A percentile compares a stretch with the other conserved stretches of the same genome.
phyloP scores from a whole-genome alignment of 495 filamentous ascomycete genomes.

The Daldinia childiae region DNA sequence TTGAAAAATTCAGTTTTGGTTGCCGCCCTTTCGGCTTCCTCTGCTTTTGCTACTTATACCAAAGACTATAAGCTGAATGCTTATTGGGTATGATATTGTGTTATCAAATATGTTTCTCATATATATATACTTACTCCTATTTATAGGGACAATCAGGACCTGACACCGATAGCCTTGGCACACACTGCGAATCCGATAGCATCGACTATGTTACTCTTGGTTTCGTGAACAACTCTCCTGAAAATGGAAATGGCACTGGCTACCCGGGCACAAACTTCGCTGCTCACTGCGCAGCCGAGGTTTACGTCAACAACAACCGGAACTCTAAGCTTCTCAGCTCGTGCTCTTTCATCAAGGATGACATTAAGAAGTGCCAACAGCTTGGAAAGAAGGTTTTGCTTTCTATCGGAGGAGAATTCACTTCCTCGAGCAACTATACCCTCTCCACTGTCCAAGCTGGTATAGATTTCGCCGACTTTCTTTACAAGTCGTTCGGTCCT shows the following conservation, averaged over 20 bases:
- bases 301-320: slow-evolving; percentile 46
- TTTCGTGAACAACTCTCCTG: slow-evolving; percentile 56
- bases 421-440: slow-evolving; percentile 49
- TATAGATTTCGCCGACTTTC: slow-evolving; percentile 65
- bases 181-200: slow-evolving; percentile 46
- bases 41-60: slow-evolving; percentile 48
- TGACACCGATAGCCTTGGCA: slow-evolving; percentile 41
- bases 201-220: slow-evolving; percentile 55
- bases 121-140: slow-evolving; percentile 26
- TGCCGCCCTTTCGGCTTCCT: slow-evolving; percentile 48
- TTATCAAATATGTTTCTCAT: not conserved
- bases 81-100: slow-evolving; percentile 38
- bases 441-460: slow-evolving; percentile 62
- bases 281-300: slow-evolving; percentile 47
- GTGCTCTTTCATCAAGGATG: slow-evolving; percentile 55
- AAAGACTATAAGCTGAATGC: slow-evolving; percentile 40
- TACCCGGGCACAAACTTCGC: slow-evolving; percentile 57
- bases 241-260: slow-evolving; percentile 44
- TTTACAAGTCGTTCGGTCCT: slow-evolving; percentile 75
- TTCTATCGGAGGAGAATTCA: slow-evolving; percentile 64
- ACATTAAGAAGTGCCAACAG: slow-evolving; percentile 70
- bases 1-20: slow-evolving; percentile 48
- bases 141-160: slow-evolving; percentile 48
- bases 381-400: slow-evolving; percentile 72
- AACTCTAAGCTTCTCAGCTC: slow-evolving; percentile 51